Percentiles rank a stretch among this genome's conserved stretches.
These are phyloP conservation scores for Lichtheimia hyalospora DNA, from an alignment of 371 early-diverging fungal species.

Conservation along the genomic window DNA sequence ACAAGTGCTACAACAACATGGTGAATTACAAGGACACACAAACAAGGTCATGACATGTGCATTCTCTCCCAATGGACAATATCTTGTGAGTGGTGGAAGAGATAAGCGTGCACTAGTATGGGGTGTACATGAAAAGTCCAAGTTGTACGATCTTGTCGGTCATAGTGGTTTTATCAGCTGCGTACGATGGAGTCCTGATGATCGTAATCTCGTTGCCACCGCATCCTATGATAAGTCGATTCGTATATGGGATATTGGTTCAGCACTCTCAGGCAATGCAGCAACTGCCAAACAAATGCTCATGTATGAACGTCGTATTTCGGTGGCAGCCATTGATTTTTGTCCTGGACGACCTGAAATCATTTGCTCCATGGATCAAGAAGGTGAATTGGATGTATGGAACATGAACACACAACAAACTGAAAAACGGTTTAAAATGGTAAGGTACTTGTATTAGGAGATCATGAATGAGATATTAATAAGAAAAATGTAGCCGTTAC, in stretches of 20 bases:
- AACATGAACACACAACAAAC: constrained; percentile 42
- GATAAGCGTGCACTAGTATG: constrained; percentile 47
- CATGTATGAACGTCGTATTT: constrained; percentile 36
- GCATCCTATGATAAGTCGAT: constrained; percentile 48
- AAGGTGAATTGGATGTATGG: constrained; percentile 60
- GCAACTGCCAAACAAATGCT: constrained; percentile 24
- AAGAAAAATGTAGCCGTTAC: constrained; percentile 13
- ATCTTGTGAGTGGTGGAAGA: constrained; percentile 56
- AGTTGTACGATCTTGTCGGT: constrained; percentile 41
- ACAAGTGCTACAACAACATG: constrained; percentile 31
- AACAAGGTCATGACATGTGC: constrained; percentile 50
- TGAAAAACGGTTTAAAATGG: constrained; percentile 52
- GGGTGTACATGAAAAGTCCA: constrained; percentile 47
- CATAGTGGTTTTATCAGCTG: constrained; percentile 44
- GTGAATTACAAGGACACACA: constrained; percentile 46
- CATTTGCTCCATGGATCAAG: constrained; percentile 55
- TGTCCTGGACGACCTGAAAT: constrained; percentile 48
- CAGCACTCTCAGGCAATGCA: constrained; percentile 11
- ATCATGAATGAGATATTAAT: neutral
- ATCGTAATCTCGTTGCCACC: constrained; percentile 50
- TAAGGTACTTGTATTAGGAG: constrained; percentile 16
- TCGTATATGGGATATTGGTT: constrained; percentile 54
- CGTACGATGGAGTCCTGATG: constrained; percentile 51
- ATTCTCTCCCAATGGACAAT: constrained; percentile 51
- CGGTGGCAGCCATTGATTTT: constrained; percentile 56